These are phyloP conservation scores for Tricholoma saponaceum DNA, from an alignment of 768 basidiomycete species.

Conservation along the genomic window DNA sequence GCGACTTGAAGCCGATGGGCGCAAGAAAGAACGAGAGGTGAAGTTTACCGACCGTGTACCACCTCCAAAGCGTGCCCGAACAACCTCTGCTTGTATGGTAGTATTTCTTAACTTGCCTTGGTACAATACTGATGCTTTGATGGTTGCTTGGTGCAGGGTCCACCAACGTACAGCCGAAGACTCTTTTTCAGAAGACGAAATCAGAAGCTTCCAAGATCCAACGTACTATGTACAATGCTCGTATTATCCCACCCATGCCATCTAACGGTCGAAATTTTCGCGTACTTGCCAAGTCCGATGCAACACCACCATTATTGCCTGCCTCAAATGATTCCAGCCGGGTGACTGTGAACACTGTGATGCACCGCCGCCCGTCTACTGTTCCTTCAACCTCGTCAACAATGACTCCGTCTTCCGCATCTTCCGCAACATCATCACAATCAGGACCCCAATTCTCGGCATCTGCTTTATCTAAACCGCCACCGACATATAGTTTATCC, in stretches of 20 bases:
- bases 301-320: constrained; percentile 29
- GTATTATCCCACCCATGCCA: constrained; percentile 51
- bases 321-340: constrained; percentile 32
- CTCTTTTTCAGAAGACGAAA: constrained; percentile 75
- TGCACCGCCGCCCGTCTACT: constrained; percentile 31
- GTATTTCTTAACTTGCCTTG: constrained; percentile 6
- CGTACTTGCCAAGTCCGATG: constrained; percentile 32
- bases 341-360: constrained; percentile 50
- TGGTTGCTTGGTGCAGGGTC: constrained; percentile 28
- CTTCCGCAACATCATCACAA: constrained; percentile 9
- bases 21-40: constrained; percentile 73
- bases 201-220: constrained; percentile 66
- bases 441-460: constrained; percentile 10
- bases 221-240: constrained; percentile 52
- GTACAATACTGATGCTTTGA: constrained; percentile 11
- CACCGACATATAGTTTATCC: background rate
- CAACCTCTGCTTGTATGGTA: constrained; percentile 43
- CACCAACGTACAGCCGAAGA: constrained; percentile 45
- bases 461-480: constrained; percentile 11
- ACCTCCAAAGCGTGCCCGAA: constrained; percentile 57
- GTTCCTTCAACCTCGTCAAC: constrained; percentile 4
- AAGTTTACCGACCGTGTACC: constrained; percentile 71
- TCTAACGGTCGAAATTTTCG: constrained; percentile 39
- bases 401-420: constrained; percentile 1
- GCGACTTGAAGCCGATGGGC: constrained; percentile 66